phyloP scores from a whole-genome alignment of 306 rosid genomes.

The Hippophae tibetana region DNA sequence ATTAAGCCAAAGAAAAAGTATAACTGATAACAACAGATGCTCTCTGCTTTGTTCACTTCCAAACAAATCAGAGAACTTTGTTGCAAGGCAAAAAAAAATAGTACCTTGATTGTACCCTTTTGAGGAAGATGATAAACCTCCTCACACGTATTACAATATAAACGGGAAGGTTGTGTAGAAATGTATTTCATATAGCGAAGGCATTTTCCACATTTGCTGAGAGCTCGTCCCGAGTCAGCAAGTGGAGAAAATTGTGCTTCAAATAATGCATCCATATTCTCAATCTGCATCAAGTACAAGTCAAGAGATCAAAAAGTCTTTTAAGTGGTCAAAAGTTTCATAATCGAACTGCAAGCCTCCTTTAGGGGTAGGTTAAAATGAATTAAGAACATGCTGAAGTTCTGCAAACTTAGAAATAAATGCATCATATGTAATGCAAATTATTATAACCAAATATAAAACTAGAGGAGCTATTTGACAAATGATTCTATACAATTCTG shows the following conservation, averaged over 20 bases:
- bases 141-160: constrained; percentile 78
- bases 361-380: neutral
- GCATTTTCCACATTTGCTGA: constrained; percentile 95
- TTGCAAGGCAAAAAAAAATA: neutral
- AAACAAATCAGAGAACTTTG: no score
- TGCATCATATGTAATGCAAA: neutral
- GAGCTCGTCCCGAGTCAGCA: constrained; percentile 62
- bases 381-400: no score
- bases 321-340: neutral
- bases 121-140: constrained; percentile 92
- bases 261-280: constrained; percentile 89
- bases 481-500: no score
- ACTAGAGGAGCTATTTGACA: no score
- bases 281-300: constrained; percentile 57
- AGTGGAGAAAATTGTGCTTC: constrained; percentile 92
- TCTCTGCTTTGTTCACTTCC: no score
- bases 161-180: constrained; percentile 73
- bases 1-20: no score
- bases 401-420: no score
- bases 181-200: constrained; percentile 88
- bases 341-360: neutral
- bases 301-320: neutral
- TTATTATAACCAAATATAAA: no score
- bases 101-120: constrained; percentile 80
- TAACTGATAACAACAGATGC: no score